A percentile compares a stretch with the other conserved stretches of the same genome.
Conservation (phyloP, 805 yeast genomes). For the Saccharomycopsis sp. region DNA sequence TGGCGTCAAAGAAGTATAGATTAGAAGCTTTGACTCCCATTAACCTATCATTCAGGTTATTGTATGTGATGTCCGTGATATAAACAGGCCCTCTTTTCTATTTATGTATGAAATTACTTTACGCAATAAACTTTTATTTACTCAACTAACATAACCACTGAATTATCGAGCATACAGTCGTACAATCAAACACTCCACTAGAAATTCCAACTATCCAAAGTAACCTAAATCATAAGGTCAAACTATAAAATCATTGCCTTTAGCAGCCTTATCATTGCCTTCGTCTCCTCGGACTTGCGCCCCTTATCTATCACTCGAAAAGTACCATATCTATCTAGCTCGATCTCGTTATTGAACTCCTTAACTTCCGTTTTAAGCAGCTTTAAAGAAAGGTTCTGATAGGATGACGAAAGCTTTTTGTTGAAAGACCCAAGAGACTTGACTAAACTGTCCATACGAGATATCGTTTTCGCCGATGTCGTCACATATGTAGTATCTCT, state of each 20-base stretch:
- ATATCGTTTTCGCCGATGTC: conserved; percentile 5
- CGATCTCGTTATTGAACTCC: conserved; percentile 11
- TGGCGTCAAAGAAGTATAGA: too few species aligned
- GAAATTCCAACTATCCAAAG: too few species aligned
- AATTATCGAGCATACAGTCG: too few species aligned
- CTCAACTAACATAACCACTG: too few species aligned
- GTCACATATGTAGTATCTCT: conserved; percentile 13
- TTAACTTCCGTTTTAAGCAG: not conserved
- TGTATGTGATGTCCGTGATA: too few species aligned
- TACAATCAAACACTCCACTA: too few species aligned
- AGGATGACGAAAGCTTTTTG: conserved; percentile 3
- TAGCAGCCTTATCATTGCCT: conserved; percentile 11
- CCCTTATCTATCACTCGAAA: conserved; percentile 4
- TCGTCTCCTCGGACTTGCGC: conserved; percentile 7
- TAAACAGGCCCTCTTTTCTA: too few species aligned
- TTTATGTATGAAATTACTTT: too few species aligned
- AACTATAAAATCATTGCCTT: conserved; percentile 9
- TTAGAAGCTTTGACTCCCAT: too few species aligned
- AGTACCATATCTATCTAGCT: not conserved
- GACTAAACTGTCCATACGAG: not conserved
- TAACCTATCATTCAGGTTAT: too few species aligned
- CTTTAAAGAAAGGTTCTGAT: not conserved
- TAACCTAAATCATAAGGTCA: not conserved
- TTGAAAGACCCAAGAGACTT: conserved; percentile 8
- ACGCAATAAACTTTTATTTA: too few species aligned